phyloP scores from a whole-genome alignment of 2,329 filamentous ascomycete species.

The Pseudogymnoascus sp. region DNA sequence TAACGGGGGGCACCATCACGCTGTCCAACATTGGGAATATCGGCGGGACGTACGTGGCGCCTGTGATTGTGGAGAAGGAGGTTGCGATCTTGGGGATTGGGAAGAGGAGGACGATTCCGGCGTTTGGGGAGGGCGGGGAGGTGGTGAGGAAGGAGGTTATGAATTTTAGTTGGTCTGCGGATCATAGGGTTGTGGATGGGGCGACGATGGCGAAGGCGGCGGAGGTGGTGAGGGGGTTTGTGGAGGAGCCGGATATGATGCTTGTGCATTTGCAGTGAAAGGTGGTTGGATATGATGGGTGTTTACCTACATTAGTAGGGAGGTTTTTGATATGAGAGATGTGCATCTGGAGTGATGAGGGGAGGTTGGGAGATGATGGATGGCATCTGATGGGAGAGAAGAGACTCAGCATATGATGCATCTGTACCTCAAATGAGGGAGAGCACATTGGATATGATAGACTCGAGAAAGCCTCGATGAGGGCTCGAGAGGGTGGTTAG shows the following conservation, averaged over 20 bases:
- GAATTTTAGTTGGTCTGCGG: constrained; percentile 93
- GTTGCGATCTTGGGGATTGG: constrained; percentile 89
- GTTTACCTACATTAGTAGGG: neutral
- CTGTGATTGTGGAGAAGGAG: constrained; percentile 83
- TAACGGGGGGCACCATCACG: constrained; percentile 84
- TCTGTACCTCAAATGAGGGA: neutral
- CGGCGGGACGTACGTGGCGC: constrained; percentile 83
- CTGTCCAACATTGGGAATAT: constrained; percentile 95
- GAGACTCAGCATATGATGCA: neutral
- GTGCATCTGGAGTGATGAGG: neutral
- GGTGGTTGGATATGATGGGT: neutral
- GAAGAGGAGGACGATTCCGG: constrained; percentile 68
- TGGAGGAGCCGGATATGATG: constrained; percentile 85
- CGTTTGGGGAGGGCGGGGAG: constrained; percentile 49
- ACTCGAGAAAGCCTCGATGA: neutral
- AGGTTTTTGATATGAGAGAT: neutral
- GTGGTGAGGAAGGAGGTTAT: constrained; percentile 71
- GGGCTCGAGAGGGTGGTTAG: neutral
- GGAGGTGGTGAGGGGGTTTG: constrained; percentile 64
- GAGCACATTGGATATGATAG: neutral
- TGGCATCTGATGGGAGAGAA: neutral
- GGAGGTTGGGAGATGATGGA: neutral
- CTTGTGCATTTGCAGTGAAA: constrained; percentile 70
- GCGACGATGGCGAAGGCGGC: constrained; percentile 90
- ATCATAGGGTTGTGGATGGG: constrained; percentile 89